A percentile compares a stretch with the other conserved stretches of the same genome.
Evolutionary conservation across 352 stramenopile genomes (phyloP).

Genomic region (Phytophthora cactorum): DNA sequence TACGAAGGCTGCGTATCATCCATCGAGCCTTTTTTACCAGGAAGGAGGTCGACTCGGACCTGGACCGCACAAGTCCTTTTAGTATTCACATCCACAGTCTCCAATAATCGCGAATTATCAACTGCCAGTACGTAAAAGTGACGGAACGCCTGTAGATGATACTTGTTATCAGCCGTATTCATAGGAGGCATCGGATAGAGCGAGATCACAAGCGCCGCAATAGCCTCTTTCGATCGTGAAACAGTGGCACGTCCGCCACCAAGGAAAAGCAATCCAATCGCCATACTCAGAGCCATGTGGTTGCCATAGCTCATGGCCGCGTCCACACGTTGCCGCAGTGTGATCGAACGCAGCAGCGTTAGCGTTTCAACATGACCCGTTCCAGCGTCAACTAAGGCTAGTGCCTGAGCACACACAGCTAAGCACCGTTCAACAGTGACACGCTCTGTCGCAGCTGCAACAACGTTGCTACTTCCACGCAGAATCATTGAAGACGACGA

Average conservation of each 20-base stretch:
- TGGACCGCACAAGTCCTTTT: conserved; percentile 52
- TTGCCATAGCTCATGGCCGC: conserved; percentile 93
- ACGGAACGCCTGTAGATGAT: conserved; percentile 86
- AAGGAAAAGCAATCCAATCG: conserved; percentile 97
- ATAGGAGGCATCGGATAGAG: conserved; percentile 95
- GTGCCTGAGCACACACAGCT: conserved; percentile 87
- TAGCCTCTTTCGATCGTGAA: conserved; percentile 85
- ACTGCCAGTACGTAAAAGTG: conserved; percentile 93
- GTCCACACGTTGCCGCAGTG: conserved; percentile 79
- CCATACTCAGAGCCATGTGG: conserved; percentile 95
- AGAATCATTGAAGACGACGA: conserved; percentile 40
- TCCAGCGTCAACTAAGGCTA: conserved; percentile 96
- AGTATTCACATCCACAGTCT: conserved; percentile 80
- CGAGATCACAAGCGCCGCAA: conserved; percentile 94
- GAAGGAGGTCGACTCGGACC: conserved; percentile 51
- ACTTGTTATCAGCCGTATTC: conserved; percentile 95
- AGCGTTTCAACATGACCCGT: conserved; percentile 95
- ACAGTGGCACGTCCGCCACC: conserved; percentile 94
- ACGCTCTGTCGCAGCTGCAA: conserved; percentile 72
- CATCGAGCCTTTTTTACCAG: background rate
- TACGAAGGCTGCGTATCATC: conserved; percentile 22
- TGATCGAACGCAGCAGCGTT: conserved; percentile 89
- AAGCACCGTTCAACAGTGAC: conserved; percentile 95
- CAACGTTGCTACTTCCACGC: conserved; percentile 47
- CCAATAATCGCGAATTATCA: conserved; percentile 71